phyloP scores from a whole-genome alignment of 73 alveolate species.

The Tetrahymena borealis region DNA sequence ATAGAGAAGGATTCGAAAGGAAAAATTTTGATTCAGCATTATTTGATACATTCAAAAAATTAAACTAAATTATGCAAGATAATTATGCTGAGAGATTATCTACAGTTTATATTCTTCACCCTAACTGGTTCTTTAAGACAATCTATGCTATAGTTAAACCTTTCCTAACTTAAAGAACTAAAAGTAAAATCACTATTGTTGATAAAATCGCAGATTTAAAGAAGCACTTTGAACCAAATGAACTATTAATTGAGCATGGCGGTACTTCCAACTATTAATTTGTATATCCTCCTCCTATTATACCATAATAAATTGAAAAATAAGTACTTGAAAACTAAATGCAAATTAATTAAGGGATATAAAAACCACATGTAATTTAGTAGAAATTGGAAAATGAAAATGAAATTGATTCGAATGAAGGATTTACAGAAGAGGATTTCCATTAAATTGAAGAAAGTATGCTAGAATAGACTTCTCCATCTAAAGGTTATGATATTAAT shows the following conservation, averaged over 20 bases:
- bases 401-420: too few species aligned
- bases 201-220: conserved; percentile 7
- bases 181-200: conserved; percentile 18
- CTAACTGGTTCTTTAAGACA: conserved; percentile 40
- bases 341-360: not conserved
- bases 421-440: too few species aligned
- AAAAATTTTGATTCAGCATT: conserved; percentile 20
- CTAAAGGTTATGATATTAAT: too few species aligned
- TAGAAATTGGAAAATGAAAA: not conserved
- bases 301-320: not conserved
- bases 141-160: conserved; percentile 45
- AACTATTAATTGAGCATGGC: conserved; percentile 46
- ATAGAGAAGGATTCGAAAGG: conserved; percentile 26
- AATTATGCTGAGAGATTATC: conserved; percentile 47
- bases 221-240: conserved; percentile 26
- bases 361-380: not conserved
- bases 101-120: conserved; percentile 29
- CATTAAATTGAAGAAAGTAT: too few species aligned
- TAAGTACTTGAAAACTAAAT: not conserved
- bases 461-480: too few species aligned
- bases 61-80: conserved; percentile 9
- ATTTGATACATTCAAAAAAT: not conserved
- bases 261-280: conserved; percentile 15
- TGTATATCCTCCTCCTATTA: not conserved
- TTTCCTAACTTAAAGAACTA: conserved; percentile 40